Evolutionary conservation across 768 basidiomycete species (phyloP), one percentile per base, ranked within the genome.

Genomic region (Leccinellum albellum): DNA sequence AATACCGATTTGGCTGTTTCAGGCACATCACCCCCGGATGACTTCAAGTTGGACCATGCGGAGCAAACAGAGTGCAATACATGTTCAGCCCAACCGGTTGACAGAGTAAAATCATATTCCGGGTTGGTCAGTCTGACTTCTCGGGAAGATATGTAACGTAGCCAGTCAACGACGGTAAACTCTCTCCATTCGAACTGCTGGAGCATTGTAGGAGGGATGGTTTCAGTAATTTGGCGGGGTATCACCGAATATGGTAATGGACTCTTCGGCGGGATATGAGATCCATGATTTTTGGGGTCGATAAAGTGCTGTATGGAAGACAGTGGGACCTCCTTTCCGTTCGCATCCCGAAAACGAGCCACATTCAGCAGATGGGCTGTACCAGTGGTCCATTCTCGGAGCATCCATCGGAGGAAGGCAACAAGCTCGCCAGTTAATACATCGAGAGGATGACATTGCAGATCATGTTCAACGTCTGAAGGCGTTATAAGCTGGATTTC

Each of bases 81-180:
- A 42, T 81, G 81, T 65, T 95, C 94, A 0, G 92, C 83, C 82
- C 94, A 96, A 13, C 73, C 65, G 0, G 88, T 71, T 1, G 89
- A 90, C 10, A 71, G 49, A 5, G 78, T 77, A 37, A 96, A 74
- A 65, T 94, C 84, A 54, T 81, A 79, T 37, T 83, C 81, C 0
- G 70, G 62, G 23, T 77, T 66, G 3, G 71, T 63, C 12, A 75
- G 73, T 13, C 67, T 58, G 32, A 82, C 72, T 1, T 76, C 61
- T 1, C 80, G 71, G 33, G 75, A 75, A n/a, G 81, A 76, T 44
- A 96, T 74, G 70, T 87, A 79, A 13, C 70, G 71, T 50, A 94
- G 61, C 90, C 94, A 97, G 13, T 89, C 82, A 3, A 78, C 64
- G 13, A 94, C 66, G 0, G 81, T 77, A 8, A 97, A 75, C 67